Evolutionary conservation across 2,329 filamentous ascomycete genomes (phyloP), one percentile per base, ranked within the genome.

Genomic region (Stachybotrys echinatus): DNA sequence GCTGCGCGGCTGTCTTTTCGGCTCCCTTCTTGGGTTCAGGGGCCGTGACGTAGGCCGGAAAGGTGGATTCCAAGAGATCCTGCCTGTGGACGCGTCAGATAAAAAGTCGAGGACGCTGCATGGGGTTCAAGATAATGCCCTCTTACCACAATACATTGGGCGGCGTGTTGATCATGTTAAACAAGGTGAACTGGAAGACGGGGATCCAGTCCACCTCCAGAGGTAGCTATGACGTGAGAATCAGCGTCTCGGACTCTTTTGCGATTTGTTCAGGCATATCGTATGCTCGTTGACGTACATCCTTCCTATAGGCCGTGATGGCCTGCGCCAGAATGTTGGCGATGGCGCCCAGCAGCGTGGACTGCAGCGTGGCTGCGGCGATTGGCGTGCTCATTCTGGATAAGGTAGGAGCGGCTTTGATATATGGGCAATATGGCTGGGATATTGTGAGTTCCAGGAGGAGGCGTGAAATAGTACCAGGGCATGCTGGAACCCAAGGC

Each of bases 111-210:
- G n/a, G n/a, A n/a, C 12, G 12, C 31, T n/a, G 17, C 17, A 22
- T 20, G 12, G 23, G 23, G 14, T 14, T 23, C 19, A 10, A 31
- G n/a, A 12, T 8, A 21, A 12, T 31, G 20, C 6, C n/a, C n/a
- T 66, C 71, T 58, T 66, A 83, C 91, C 90, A 96, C 59, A 89
- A 64, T 63, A 90, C 89, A 69, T 96, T 96, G 42, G 88, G 88
- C 3, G 91, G 90, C 39, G 85, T 87, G 66, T 79, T 85, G 52
- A 95, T 63, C 31, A 88, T 63, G 55, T 85, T 81, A 73, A 86
- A 95, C 48, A 89, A 62, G 47, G 88, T 71, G 68, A 95, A 96
- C 64, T 91, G 88, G 57, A 91, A 71, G 42, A 95, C 75, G 4
- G 87, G 82, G 5, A 79, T 69, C 68, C 78, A 77, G 67, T 91